Base-by-base conservation (phyloP, 108 stramenopile genomes). In the Bacterosira constricta region DNA sequence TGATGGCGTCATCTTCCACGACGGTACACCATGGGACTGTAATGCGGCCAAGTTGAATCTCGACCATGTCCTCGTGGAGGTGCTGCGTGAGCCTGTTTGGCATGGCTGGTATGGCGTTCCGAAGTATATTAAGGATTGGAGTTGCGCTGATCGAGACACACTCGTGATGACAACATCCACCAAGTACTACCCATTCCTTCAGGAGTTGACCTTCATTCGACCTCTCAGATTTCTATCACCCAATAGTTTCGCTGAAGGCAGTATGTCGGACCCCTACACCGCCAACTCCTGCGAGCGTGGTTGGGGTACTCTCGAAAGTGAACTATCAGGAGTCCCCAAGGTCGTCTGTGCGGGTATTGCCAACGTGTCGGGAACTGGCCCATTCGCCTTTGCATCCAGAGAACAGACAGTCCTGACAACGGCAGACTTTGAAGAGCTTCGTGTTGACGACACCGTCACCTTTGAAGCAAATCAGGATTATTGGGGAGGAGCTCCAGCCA, bases 61-160 rank as follows among this genome's bases (percentile, higher is more conserved):
- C 37, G 75, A 84, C 60, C 83, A 84, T 36, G 60, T 81, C 20
- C 53, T 84, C 1, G 80, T 70, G 1, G 69, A 39, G 11, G 47
- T 54, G 13, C 66, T 77, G 50, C 18, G 44, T 21, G 56, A 71
- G 11, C 59, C 41, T 37, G 38, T 38, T 13, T 59, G 63, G 71
- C 83, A 83, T 52, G 75, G 74, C 0, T 83, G 83, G 83, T 83
- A 80, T 49, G 83, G 78, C 15, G 56, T 83, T 32, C 60, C 68
- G 0, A 46, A 52, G 31, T 15, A 45, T 9, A 51, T 45, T 7
- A 34, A 68, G 32, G 45, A 23, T 35, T 84, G 75, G 64, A 21
- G 21, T 36, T 80, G 80, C 47, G 23, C 34, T 0, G 34, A 57
- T 61, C 27, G 66, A 25, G 13, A 8, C 15, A 52, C 30, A 32